phyloP scores from a whole-genome alignment of 345 rosid genomes.

The Salix exigua region DNA sequence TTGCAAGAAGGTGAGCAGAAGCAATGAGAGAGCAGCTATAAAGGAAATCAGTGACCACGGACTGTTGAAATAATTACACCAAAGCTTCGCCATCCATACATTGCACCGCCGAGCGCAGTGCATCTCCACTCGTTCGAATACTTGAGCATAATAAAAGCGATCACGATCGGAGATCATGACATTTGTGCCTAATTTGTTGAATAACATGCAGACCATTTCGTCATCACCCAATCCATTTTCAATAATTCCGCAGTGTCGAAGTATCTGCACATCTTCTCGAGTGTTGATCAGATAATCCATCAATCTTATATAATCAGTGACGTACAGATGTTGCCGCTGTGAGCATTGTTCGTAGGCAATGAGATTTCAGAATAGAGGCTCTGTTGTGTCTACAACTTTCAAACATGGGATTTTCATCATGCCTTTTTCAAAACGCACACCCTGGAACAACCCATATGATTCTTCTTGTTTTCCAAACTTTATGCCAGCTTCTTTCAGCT shows the following conservation, averaged over 20 bases:
- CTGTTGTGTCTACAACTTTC: neutral
- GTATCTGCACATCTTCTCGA: slow-evolving; percentile 19
- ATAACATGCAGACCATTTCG: slow-evolving; percentile 11
- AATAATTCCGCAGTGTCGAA: slow-evolving; percentile 5
- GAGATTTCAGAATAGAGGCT: slow-evolving; percentile 15
- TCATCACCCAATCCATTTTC: slow-evolving; percentile 18
- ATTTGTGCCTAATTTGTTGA: slow-evolving; percentile 8
- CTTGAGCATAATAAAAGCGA: neutral
- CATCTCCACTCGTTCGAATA: neutral
- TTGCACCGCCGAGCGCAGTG: slow-evolving; percentile 7
- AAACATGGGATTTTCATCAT: slow-evolving; percentile 14
- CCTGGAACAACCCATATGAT: neutral
- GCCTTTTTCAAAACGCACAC: slow-evolving; percentile 11
- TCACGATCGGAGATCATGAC: neutral
- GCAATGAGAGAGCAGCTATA: slow-evolving; percentile 11
- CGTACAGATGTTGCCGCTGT: neutral
- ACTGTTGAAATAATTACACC: slow-evolving; percentile 13
- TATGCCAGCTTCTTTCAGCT: slow-evolving; percentile 24
- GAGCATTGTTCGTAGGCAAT: slow-evolving; percentile 24
- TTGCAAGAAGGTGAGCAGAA: slow-evolving; percentile 1
- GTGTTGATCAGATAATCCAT: slow-evolving; percentile 24
- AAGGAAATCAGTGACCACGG: slow-evolving; percentile 23
- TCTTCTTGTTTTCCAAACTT: neutral
- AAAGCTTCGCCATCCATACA: slow-evolving; percentile 11
- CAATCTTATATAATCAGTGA: slow-evolving; percentile 8